Percentiles rank a stretch among this genome's conserved stretches.
Evolutionary conservation across 495 filamentous ascomycete species (phyloP).

Genomic region (Aspergillus egyptiacus): DNA sequence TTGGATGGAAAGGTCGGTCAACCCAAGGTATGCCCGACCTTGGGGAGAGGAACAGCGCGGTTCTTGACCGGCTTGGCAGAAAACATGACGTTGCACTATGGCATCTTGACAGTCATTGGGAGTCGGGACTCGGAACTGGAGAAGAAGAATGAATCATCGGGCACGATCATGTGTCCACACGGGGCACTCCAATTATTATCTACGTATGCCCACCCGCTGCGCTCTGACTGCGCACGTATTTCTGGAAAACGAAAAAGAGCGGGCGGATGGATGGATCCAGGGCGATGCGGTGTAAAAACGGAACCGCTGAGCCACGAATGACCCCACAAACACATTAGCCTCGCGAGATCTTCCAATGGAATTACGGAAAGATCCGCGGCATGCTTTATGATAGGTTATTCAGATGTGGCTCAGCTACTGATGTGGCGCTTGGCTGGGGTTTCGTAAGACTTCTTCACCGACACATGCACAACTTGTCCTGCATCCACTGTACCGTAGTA

Average conservation of each 20-base stretch:
- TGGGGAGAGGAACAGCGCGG: slow-evolving; percentile 6
- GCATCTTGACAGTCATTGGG: slow-evolving; percentile 4
- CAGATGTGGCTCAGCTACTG: slow-evolving; percentile 14
- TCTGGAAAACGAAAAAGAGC: not conserved
- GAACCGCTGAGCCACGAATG: slow-evolving; percentile 17
- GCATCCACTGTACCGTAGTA: slow-evolving; percentile 4
- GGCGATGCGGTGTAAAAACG: slow-evolving; percentile 22
- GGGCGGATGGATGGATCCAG: not conserved
- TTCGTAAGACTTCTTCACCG: slow-evolving; percentile 16
- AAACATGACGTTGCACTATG: slow-evolving; percentile 4
- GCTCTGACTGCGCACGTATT: slow-evolving; percentile 3
- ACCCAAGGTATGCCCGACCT: not conserved
- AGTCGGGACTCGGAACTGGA: not conserved
- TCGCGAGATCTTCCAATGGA: slow-evolving; percentile 21
- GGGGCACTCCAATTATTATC: too few species aligned
- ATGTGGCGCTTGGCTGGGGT: slow-evolving; percentile 16
- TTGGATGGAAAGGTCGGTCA: slow-evolving; percentile 18
- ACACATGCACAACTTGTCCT: not conserved
- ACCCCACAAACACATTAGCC: slow-evolving; percentile 7
- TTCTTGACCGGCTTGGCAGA: slow-evolving; percentile 17
- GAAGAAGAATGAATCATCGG: slow-evolving; percentile 5
- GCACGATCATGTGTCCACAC: slow-evolving; percentile 7
- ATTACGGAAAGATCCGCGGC: slow-evolving; percentile 17
- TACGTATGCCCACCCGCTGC: too few species aligned
- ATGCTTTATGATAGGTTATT: slow-evolving; percentile 17